These are phyloP conservation scores for Stemphylium beticola DNA, from an alignment of 2,329 filamentous ascomycete species.

Conservation along the genomic window DNA sequence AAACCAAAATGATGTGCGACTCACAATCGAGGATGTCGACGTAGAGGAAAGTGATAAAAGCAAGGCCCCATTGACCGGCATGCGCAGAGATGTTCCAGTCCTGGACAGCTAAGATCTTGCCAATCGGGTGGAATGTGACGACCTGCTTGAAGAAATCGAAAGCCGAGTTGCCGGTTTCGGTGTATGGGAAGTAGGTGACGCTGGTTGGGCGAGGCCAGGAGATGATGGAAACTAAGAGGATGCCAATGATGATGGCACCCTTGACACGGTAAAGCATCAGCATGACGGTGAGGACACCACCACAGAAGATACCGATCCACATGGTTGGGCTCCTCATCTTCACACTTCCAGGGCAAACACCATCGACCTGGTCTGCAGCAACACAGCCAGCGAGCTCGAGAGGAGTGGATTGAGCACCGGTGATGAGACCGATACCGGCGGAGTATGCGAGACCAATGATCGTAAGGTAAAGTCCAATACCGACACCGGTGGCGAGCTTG, in stretches of 20 bases:
- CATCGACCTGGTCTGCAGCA: slow-evolving; percentile 52
- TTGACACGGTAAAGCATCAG: slow-evolving; percentile 87
- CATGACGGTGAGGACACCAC: slow-evolving; percentile 78
- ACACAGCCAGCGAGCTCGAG: slow-evolving; percentile 78
- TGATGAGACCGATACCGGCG: slow-evolving; percentile 80
- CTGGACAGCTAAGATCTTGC: slow-evolving; percentile 71
- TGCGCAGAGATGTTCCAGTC: slow-evolving; percentile 74
- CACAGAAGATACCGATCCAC: slow-evolving; percentile 90
- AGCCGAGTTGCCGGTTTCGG: slow-evolving; percentile 67
- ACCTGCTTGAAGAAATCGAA: slow-evolving; percentile 92
- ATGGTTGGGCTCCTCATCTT: slow-evolving; percentile 85
- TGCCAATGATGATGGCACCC: slow-evolving; percentile 83
- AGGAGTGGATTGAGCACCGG: slow-evolving; percentile 71
- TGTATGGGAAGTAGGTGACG: slow-evolving; percentile 83
- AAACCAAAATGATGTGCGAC: not conserved
- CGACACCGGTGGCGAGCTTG: slow-evolving; percentile 84
- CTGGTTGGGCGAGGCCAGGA: slow-evolving; percentile 81
- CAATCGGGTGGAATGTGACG: slow-evolving; percentile 81
- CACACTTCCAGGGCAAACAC: slow-evolving; percentile 65
- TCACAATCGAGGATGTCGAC: slow-evolving; percentile 83
- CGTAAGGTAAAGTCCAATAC: slow-evolving; percentile 83
- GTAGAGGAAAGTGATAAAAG: slow-evolving; percentile 87
- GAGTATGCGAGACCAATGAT: slow-evolving; percentile 79
- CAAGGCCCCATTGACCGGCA: slow-evolving; percentile 78
- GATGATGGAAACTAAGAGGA: slow-evolving; percentile 83